Percentiles rank a stretch among this genome's conserved stretches.
These are phyloP conservation scores for Asclepias syriaca DNA, from an alignment of 257 asterid genomes.

Conservation along the genomic window DNA sequence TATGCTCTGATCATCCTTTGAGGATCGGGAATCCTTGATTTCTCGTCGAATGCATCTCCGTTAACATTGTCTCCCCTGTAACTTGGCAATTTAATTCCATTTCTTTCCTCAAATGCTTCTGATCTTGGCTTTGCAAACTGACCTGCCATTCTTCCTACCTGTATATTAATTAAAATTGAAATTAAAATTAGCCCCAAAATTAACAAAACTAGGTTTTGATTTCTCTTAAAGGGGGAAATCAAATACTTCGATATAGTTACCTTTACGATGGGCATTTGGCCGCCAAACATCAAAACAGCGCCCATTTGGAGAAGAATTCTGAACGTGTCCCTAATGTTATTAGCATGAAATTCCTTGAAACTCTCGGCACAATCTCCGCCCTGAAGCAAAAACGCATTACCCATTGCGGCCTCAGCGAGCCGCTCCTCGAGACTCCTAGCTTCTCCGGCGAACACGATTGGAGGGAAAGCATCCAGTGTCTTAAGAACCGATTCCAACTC, in stretches of 20 bases:
- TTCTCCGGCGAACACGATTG: conserved; percentile 84
- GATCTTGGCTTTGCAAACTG: conserved; percentile 89
- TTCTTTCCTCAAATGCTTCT: conserved; percentile 57
- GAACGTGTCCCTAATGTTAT: conserved; percentile 73
- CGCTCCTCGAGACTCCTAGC: conserved; percentile 67
- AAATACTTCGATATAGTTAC: conserved; percentile 23
- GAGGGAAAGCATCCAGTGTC: conserved; percentile 55
- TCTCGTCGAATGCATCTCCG: conserved; percentile 59
- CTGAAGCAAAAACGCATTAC: conserved; percentile 66
- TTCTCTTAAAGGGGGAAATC: background rate
- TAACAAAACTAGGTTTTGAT: no score
- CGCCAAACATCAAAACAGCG: conserved; percentile 73
- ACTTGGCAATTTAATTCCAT: conserved; percentile 76
- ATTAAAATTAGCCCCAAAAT: conserved; percentile 5
- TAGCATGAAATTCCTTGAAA: conserved; percentile 71
- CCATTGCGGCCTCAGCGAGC: conserved; percentile 73
- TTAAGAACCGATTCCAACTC: conserved; percentile 46
- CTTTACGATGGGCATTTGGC: conserved; percentile 75
- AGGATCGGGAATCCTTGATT: conserved; percentile 76
- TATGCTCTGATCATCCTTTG: conserved; percentile 83
- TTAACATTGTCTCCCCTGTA: conserved; percentile 83
- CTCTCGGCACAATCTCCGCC: conserved; percentile 95
- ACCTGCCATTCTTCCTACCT: conserved; percentile 95
- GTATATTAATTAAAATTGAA: conserved; percentile 10
- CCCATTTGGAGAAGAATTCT: conserved; percentile 81